Conservation (phyloP, 1,139 yeast species). For the Schizosaccharomyces versatilis region DNA sequence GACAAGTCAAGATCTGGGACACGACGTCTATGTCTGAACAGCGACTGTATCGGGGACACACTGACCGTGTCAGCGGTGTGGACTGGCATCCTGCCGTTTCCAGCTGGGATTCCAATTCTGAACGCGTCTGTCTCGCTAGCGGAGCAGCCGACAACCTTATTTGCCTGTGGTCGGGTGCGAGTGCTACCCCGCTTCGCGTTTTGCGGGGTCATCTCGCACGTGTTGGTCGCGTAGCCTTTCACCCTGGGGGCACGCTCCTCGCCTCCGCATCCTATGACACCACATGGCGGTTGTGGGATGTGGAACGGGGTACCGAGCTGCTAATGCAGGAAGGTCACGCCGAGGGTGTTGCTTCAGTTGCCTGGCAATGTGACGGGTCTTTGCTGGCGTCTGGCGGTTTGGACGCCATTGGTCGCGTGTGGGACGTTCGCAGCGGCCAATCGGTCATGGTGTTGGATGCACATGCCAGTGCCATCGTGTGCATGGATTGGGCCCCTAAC, state of each 20-base stretch:
- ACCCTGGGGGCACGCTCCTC: constrained; percentile 36
- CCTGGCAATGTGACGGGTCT: constrained; percentile 61
- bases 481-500: constrained; percentile 53
- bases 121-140: neutral
- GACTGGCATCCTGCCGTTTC: constrained; percentile 33
- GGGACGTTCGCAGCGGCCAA: constrained; percentile 76
- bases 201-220: constrained; percentile 30
- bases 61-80: constrained; percentile 47
- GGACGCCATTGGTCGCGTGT: constrained; percentile 50
- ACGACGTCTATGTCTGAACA: constrained; percentile 20
- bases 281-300: constrained; percentile 83
- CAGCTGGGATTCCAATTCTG: neutral
- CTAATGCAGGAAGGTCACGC: constrained; percentile 69
- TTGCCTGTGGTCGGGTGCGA: constrained; percentile 10
- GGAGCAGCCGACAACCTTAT: constrained; percentile 16
- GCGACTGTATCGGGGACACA: constrained; percentile 17
- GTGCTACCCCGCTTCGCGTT: constrained; percentile 13
- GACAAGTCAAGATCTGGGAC: constrained; percentile 34
- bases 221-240: constrained; percentile 41
- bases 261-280: constrained; percentile 64
- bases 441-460: constrained; percentile 37
- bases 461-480: constrained; percentile 52
- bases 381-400: constrained; percentile 56
- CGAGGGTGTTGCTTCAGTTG: constrained; percentile 41
- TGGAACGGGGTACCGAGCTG: constrained; percentile 26